phyloP scores from a whole-genome alignment of 768 basidiomycete genomes.

The Lentinula raphanica region DNA sequence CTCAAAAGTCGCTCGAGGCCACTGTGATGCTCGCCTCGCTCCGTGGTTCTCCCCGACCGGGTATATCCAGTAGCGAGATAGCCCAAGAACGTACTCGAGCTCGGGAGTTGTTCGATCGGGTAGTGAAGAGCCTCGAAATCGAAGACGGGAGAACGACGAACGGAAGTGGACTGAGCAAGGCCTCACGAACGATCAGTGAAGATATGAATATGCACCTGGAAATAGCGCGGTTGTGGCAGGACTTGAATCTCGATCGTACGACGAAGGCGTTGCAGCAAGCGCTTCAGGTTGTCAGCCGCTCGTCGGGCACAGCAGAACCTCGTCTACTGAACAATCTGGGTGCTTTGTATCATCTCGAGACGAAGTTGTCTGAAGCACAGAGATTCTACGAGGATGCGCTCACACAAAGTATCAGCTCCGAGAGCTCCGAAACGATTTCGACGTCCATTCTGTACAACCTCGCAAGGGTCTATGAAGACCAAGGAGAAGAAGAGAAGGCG shows the following conservation, averaged over 20 bases:
- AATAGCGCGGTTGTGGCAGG: constrained; percentile 85
- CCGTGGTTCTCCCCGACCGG: constrained; percentile 76
- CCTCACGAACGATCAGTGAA: constrained; percentile 53
- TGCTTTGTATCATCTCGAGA: constrained; percentile 67
- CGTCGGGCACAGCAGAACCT: constrained; percentile 48
- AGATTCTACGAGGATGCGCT: constrained; percentile 71
- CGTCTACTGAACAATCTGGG: constrained; percentile 79
- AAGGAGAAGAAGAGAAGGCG: constrained; percentile 66
- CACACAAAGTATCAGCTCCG: constrained; percentile 39
- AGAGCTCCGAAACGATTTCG: constrained; percentile 61
- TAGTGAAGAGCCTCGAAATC: constrained; percentile 57
- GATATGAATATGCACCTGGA: constrained; percentile 91
- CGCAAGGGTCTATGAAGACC: constrained; percentile 86
- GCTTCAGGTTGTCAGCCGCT: constrained; percentile 55
- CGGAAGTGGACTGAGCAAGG: constrained; percentile 32
- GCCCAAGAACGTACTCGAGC: constrained; percentile 68
- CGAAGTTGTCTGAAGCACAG: constrained; percentile 49
- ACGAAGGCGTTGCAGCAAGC: constrained; percentile 72
- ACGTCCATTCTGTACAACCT: constrained; percentile 89
- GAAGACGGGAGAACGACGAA: constrained; percentile 52
- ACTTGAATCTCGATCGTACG: constrained; percentile 70
- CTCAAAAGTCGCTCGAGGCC: constrained; percentile 73
- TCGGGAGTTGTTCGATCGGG: constrained; percentile 76
- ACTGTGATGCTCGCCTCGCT: constrained; percentile 86
- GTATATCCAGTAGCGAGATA: constrained; percentile 68